phyloP scores from a whole-genome alignment of 139 green algal species.

The Gonium pectorale region DNA sequence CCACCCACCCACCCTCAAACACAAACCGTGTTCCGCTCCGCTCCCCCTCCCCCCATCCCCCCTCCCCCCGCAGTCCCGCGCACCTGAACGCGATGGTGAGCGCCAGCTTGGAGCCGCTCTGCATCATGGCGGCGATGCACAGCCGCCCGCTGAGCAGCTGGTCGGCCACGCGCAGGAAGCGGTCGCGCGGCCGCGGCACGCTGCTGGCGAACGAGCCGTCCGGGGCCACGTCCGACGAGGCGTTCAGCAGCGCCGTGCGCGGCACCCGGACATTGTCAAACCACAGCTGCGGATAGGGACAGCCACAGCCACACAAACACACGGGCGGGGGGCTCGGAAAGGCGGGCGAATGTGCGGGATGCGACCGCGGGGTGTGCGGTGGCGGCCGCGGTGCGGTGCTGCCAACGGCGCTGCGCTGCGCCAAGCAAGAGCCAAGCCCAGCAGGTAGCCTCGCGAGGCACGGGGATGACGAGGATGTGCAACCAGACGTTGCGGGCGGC shows the following conservation, averaged over 20 bases:
- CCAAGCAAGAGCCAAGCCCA: too few relatives aligned
- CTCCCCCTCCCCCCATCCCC: background rate
- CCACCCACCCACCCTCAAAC: background rate
- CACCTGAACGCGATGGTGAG: constrained; percentile 73
- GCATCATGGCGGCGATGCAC: constrained; percentile 94
- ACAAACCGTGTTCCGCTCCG: too few relatives aligned
- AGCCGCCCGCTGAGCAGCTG: constrained; percentile 91
- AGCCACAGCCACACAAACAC: background rate
- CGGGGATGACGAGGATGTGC: too few relatives aligned
- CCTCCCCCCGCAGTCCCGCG: background rate
- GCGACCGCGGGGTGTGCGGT: too few relatives aligned
- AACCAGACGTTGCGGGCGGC: too few relatives aligned
- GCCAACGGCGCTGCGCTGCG: too few relatives aligned
- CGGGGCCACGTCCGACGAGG: constrained; percentile 68
- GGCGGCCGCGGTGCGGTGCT: too few relatives aligned
- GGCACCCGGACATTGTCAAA: constrained; percentile 73
- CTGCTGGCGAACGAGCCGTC: constrained; percentile 77
- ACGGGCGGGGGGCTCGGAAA: too few relatives aligned
- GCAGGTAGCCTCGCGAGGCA: too few relatives aligned
- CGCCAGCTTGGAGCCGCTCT: constrained; percentile 82
- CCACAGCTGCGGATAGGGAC: constrained; percentile 33
- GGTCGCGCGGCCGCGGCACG: constrained; percentile 77
- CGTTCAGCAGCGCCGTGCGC: constrained; percentile 81
- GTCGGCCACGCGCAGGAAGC: constrained; percentile 88
- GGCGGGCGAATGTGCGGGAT: too few relatives aligned